Evolutionary conservation across 345 rosid species (phyloP), one percentile per base, ranked within the genome.

Genomic region (Bruguiera gymnorhiza): DNA sequence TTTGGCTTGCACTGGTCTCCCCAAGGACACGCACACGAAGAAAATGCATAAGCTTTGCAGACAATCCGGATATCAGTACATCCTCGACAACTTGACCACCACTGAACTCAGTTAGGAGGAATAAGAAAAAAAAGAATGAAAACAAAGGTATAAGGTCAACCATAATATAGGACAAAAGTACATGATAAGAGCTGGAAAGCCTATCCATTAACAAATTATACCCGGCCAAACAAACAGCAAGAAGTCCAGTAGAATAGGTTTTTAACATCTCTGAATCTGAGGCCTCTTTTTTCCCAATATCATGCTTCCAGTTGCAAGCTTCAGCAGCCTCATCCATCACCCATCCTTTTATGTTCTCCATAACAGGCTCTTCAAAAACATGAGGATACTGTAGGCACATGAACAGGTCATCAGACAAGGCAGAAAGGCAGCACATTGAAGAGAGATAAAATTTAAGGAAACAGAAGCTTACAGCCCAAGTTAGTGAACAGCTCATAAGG

Each of bases 11-110:
- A 75, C 80, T 74, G 9, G 77, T 62, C 83, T 95, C 99, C 68
- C 97, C 97, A 65, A 92, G 85, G 70, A 95, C 90, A 65, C 96
- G 87, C 36, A 90, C 60, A 27, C 97, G 97, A 73, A 95, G 99
- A 86, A 86, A 95, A 72, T 79, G 96, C 97, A 95, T 92, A 73
- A 95, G 97, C 84, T 88, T 95, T 8, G 88, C 84, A 56, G 97
- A 83, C 87, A 95, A 80, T 66, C 97, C 97, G 78, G 96, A 95
- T 23, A 89, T 85, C 87, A 95, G 76, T 57, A 87, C 99, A 77
- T 95, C 97, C 81, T 95, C 99, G 73, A 95, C 96, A 73, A 92
- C 78, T 75, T 75, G 97, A 69, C 97, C 97, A 68, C 89, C 97
- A 72, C 97, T 95, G 80, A 52, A 59, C 46, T 67, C 73, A 70